phyloP scores from a whole-genome alignment of 2,329 filamentous ascomycete species.

The Emmonsiellopsis sp. region DNA sequence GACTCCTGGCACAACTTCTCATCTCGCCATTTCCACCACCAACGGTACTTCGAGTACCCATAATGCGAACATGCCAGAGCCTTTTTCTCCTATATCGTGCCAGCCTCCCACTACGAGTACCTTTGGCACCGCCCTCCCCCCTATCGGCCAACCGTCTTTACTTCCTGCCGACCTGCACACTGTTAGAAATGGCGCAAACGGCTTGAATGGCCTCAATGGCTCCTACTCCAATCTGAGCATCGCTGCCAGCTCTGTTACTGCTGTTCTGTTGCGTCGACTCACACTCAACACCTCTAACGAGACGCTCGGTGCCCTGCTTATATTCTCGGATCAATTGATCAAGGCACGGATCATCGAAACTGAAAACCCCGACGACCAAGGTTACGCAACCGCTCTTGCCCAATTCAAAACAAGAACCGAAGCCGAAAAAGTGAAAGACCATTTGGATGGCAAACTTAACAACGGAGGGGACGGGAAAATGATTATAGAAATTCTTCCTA shows the following conservation, averaged over 20 bases:
- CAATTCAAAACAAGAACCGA: constrained; percentile 49
- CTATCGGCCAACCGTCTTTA: constrained; percentile 28
- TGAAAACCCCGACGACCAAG: constrained; percentile 44
- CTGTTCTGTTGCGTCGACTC: constrained; percentile 51
- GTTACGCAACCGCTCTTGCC: constrained; percentile 49
- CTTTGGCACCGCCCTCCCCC: constrained; percentile 31
- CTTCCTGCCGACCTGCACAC: constrained; percentile 20
- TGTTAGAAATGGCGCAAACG: constrained; percentile 24
- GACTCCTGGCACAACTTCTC: constrained; percentile 3
- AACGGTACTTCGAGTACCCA: constrained; percentile 30
- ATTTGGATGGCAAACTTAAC: constrained; percentile 55
- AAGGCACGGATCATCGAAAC: constrained; percentile 49
- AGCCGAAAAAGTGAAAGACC: constrained; percentile 50
- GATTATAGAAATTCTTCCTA: constrained; percentile 42
- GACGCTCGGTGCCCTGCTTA: constrained; percentile 52
- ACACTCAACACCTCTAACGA: constrained; percentile 51
- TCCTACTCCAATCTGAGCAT: constrained; percentile 26
- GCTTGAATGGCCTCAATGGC: constrained; percentile 20
- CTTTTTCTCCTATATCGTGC: constrained; percentile 31
- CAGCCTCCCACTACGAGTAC: constrained; percentile 27
- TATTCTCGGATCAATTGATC: constrained; percentile 56
- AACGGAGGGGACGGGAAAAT: constrained; percentile 52
- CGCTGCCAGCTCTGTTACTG: constrained; percentile 21
- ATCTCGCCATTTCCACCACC: constrained; percentile 14
- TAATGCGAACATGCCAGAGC: constrained; percentile 37